Percentiles rank a stretch among this genome's conserved stretches.
phyloP scores from a whole-genome alignment of 192 early-diverging fungal genomes.

The Funneliformis mosseae region DNA sequence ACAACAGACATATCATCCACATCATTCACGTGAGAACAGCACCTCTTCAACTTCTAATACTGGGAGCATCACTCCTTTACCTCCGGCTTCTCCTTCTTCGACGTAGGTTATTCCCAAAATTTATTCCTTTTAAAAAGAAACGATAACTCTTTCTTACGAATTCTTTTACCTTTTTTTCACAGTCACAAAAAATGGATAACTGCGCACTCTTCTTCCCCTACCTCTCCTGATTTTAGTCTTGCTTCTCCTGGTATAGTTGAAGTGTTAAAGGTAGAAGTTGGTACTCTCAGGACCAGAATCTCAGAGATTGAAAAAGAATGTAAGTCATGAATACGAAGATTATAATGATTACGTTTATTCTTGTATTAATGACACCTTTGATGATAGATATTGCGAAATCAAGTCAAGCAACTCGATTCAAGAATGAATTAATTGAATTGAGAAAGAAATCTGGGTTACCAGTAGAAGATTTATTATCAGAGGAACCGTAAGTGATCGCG shows the following conservation, averaged over 20 bases:
- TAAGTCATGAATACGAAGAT: slow-evolving; percentile 14
- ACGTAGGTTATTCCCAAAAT: slow-evolving; percentile 1
- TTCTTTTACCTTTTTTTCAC: background rate
- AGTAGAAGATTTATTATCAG: slow-evolving; percentile 24
- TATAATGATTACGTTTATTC: background rate
- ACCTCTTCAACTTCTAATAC: background rate
- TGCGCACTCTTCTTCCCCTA: slow-evolving; percentile 29
- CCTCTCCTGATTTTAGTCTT: slow-evolving; percentile 11
- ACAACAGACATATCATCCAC: slow-evolving; percentile 39
- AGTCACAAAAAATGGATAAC: slow-evolving; percentile 39
- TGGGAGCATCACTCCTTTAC: slow-evolving; percentile 7
- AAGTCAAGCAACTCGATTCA: slow-evolving; percentile 4
- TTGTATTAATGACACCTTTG: background rate
- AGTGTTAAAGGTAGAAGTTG: slow-evolving; percentile 36
- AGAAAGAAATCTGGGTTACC: slow-evolving; percentile 15
- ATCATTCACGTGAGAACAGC: slow-evolving; percentile 24
- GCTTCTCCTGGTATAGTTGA: slow-evolving; percentile 33
- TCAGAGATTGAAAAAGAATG: slow-evolving; percentile 47
- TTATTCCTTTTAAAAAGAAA: background rate
- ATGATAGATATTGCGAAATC: slow-evolving; percentile 28
- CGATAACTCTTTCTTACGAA: background rate
- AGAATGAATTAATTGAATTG: slow-evolving; percentile 31
- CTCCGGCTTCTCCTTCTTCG: slow-evolving; percentile 33
- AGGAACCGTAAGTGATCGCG: slow-evolving; percentile 22
- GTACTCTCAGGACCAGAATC: slow-evolving; percentile 32